Percentiles rank a stretch among this genome's conserved stretches.
Conservation (phyloP, 768 basidiomycete species). For the Kondoa subrosea region DNA sequence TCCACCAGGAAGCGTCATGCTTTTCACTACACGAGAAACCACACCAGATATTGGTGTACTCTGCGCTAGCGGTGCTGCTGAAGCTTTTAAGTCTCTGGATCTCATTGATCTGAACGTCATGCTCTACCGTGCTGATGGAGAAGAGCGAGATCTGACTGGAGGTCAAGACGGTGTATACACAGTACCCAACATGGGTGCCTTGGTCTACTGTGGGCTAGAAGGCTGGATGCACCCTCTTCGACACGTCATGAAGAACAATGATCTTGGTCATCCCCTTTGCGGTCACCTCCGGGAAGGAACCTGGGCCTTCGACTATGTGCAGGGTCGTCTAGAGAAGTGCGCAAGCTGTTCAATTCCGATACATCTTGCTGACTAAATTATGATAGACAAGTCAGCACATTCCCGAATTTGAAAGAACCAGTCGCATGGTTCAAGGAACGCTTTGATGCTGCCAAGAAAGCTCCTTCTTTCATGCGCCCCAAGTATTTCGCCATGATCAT, state of each 20-base stretch:
- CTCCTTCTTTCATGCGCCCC: slow-evolving; percentile 76
- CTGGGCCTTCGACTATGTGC: slow-evolving; percentile 85
- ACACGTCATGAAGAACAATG: slow-evolving; percentile 72
- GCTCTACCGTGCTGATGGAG: slow-evolving; percentile 71
- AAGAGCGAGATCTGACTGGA: slow-evolving; percentile 59
- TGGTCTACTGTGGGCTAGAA: slow-evolving; percentile 84
- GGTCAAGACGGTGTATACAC: slow-evolving; percentile 69
- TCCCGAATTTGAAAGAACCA: slow-evolving; percentile 54
- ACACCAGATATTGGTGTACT: slow-evolving; percentile 54
- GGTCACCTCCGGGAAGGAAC: slow-evolving; percentile 67
- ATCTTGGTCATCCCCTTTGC: slow-evolving; percentile 82
- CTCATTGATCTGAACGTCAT: slow-evolving; percentile 76
- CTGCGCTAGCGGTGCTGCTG: slow-evolving; percentile 53
- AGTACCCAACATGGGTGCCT: slow-evolving; percentile 53
- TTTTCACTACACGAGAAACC: slow-evolving; percentile 73
- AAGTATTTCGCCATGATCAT: slow-evolving; percentile 90
- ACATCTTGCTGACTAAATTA: slow-evolving; percentile 38
- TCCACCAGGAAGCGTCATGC: slow-evolving; percentile 87
- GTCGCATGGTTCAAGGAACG: slow-evolving; percentile 72
- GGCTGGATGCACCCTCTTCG: slow-evolving; percentile 89
- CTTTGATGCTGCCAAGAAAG: slow-evolving; percentile 64
- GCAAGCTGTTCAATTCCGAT: slow-evolving; percentile 34
- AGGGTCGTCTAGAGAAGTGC: slow-evolving; percentile 51
- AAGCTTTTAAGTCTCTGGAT: slow-evolving; percentile 54
- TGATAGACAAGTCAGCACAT: slow-evolving; percentile 37